Conservation (phyloP, 2,329 filamentous ascomycete genomes). For the Penicillium rolfsii region DNA sequence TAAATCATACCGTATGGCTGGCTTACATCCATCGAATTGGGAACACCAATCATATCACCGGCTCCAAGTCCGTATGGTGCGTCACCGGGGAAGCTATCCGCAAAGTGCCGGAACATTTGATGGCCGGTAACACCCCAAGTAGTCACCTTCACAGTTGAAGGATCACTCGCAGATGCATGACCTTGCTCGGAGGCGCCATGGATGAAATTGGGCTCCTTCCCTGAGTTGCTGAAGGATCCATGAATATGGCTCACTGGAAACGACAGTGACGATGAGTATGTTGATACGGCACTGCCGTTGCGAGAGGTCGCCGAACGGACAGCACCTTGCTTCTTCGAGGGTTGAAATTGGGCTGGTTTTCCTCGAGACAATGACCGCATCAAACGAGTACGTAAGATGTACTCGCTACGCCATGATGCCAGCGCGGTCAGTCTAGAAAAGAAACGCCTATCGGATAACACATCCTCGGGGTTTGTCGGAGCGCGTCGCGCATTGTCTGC, state of each 20-base stretch:
- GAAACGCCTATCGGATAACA: constrained; percentile 73
- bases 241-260: constrained; percentile 80
- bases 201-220: constrained; percentile 76
- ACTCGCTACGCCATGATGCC: constrained; percentile 96
- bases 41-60: constrained; percentile 72
- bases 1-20: constrained; percentile 80
- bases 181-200: constrained; percentile 82
- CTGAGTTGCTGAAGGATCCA: constrained; percentile 71
- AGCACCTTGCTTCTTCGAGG: constrained; percentile 56
- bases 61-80: constrained; percentile 76
- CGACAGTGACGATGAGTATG: constrained; percentile 81
- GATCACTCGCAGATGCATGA: constrained; percentile 79
- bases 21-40: constrained; percentile 90
- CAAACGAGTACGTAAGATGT: constrained; percentile 82
- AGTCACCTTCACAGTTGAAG: constrained; percentile 72
- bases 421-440: constrained; percentile 81
- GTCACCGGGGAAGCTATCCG: constrained; percentile 74
- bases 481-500: constrained; percentile 49
- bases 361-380: constrained; percentile 80
- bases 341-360: constrained; percentile 66
- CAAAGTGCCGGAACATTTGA: constrained; percentile 74
- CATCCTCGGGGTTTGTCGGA: constrained; percentile 56
- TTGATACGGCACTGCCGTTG: constrained; percentile 73
- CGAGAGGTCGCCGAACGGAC: constrained; percentile 60
- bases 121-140: constrained; percentile 80